Evolutionary conservation across 129 eudicot species (phyloP).

Genomic region (Flaveria linearis): DNA sequence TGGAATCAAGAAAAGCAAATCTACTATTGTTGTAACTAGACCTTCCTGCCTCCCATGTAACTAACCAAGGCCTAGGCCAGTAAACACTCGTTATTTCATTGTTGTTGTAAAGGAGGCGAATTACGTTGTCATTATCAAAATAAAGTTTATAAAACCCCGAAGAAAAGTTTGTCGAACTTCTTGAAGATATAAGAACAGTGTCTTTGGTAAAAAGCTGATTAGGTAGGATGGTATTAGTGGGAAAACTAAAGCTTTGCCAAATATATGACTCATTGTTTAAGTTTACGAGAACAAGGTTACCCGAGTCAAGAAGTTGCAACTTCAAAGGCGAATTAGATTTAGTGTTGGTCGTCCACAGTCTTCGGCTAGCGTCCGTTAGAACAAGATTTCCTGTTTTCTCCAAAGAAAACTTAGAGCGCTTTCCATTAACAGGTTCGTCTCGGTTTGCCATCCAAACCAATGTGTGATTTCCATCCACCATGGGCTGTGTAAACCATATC

Average conservation of each 20-base stretch:
- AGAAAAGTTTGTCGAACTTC: slow-evolving; percentile 39
- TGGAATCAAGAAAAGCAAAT: slow-evolving; percentile 40
- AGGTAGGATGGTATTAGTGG: slow-evolving; percentile 61
- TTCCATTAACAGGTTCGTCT: not conserved
- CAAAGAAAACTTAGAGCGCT: slow-evolving; percentile 10
- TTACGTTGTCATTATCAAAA: slow-evolving; percentile 48
- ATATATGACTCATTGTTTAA: slow-evolving; percentile 2
- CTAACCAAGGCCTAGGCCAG: slow-evolving; percentile 40
- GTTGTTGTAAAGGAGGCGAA: slow-evolving; percentile 38
- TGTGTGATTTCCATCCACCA: slow-evolving; percentile 20
- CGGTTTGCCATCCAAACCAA: slow-evolving; percentile 15
- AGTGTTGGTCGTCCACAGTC: slow-evolving; percentile 37
- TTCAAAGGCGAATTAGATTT: slow-evolving; percentile 20
- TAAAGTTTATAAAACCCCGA: slow-evolving; percentile 49
- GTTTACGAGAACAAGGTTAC: slow-evolving; percentile 44
- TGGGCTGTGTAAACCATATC: slow-evolving; percentile 30
- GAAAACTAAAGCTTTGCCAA: slow-evolving; percentile 63
- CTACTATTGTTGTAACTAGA: slow-evolving; percentile 39
- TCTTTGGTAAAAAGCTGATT: slow-evolving; percentile 39
- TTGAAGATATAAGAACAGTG: slow-evolving; percentile 30
- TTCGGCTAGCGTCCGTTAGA: slow-evolving; percentile 9
- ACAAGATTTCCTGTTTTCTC: slow-evolving; percentile 3
- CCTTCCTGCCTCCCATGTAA: slow-evolving; percentile 28
- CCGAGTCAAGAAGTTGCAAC: slow-evolving; percentile 34
- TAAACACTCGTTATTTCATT: slow-evolving; percentile 39